Conservation (phyloP, 352 stramenopile species). For the Plasmopara muralis region DNA sequence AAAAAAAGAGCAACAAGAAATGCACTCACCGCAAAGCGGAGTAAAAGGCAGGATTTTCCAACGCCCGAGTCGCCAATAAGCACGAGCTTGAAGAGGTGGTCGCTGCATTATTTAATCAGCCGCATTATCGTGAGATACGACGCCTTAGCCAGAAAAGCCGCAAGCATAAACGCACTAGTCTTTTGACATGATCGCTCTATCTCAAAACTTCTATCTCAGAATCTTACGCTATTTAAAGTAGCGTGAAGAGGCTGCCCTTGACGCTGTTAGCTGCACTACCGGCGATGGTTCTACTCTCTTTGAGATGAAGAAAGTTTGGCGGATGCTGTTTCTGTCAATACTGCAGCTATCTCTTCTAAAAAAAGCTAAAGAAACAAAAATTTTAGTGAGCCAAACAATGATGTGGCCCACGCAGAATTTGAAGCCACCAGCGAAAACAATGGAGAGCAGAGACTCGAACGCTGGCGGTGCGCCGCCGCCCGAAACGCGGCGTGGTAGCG, state of each 20-base stretch:
- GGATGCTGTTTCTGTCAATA: constrained; percentile 5
- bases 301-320: constrained; percentile 6
- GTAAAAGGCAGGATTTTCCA: constrained; percentile 97
- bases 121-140: constrained; percentile 15
- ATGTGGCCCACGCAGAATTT: constrained; percentile 17
- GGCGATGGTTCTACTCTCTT: constrained; percentile 9
- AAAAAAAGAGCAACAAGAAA: constrained; percentile 3
- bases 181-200: constrained; percentile 50
- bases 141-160: constrained; percentile 3
- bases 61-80: constrained; percentile 97
- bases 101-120: constrained; percentile 28
- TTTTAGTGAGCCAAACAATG: not conserved
- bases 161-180: constrained; percentile 52
- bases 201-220: constrained; percentile 5
- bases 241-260: constrained; percentile 2
- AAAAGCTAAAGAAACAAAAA: constrained; percentile 9
- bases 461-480: constrained; percentile 7
- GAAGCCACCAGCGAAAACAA: constrained; percentile 7
- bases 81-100: constrained; percentile 98
- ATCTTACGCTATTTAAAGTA: not conserved
- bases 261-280: not conserved
- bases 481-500: constrained; percentile 20
- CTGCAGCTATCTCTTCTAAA: constrained; percentile 13
- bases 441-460: constrained; percentile 22
- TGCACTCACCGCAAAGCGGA: constrained; percentile 92